These are phyloP conservation scores for Leonotis leonurus DNA, from an alignment of 257 asterid species.

Conservation along the genomic window DNA sequence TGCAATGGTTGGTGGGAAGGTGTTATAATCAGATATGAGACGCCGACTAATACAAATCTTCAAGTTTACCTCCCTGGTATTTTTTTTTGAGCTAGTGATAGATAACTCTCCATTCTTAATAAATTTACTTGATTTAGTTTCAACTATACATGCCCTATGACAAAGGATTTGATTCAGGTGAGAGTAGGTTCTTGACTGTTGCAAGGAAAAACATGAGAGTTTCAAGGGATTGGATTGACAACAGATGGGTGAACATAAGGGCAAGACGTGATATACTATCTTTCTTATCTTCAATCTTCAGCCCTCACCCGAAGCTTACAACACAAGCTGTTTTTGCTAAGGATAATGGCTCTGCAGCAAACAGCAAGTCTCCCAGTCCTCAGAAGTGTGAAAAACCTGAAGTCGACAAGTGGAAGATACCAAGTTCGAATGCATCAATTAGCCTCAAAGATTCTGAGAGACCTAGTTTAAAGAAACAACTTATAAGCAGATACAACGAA, in stretches of 20 bases:
- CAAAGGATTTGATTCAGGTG: slow-evolving; percentile 17
- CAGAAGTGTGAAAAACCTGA: background rate
- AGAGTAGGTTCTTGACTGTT: slow-evolving; percentile 24
- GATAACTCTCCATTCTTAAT: background rate
- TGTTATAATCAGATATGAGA: slow-evolving; percentile 30
- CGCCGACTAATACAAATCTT: slow-evolving; percentile 13
- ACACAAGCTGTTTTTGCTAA: background rate
- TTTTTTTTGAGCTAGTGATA: background rate
- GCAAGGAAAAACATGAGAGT: slow-evolving; percentile 30
- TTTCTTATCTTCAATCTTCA: slow-evolving; percentile 22
- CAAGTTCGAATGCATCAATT: background rate
- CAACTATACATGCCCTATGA: background rate
- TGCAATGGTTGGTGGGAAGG: slow-evolving; percentile 74
- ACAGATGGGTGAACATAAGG: slow-evolving; percentile 34
- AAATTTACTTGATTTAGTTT: background rate
- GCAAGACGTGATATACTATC: slow-evolving; percentile 33
- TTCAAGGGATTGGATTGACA: slow-evolving; percentile 50
- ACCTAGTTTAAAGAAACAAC: slow-evolving; percentile 8
- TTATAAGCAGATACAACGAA: slow-evolving; percentile 2
- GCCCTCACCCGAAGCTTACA: background rate
- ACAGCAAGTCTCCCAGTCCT: slow-evolving; percentile 3
- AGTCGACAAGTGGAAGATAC: slow-evolving; percentile 1
- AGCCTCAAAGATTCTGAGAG: background rate
- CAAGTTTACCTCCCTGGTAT: slow-evolving; percentile 51
- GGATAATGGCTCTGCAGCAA: slow-evolving; percentile 6